Evolutionary conservation across 2,329 filamentous ascomycete genomes (phyloP).

Genomic region (Hypoxylon sp.): DNA sequence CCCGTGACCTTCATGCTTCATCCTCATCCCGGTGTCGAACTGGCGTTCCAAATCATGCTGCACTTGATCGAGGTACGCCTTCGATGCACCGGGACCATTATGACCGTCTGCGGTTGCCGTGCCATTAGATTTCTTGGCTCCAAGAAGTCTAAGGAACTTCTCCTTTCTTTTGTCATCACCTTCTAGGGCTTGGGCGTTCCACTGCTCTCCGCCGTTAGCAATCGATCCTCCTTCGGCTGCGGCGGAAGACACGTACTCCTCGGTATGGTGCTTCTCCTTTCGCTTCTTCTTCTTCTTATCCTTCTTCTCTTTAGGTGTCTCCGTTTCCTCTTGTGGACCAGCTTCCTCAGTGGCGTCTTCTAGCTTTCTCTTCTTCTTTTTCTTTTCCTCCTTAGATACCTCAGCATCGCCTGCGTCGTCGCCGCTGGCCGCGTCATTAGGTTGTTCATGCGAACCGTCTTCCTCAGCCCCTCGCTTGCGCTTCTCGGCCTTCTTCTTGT

Average conservation of each 20-base stretch:
- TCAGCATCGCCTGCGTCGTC: slow-evolving; percentile 39
- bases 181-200: slow-evolving; percentile 68
- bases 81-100: slow-evolving; percentile 39
- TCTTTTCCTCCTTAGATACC: slow-evolving; percentile 47
- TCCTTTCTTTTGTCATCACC: slow-evolving; percentile 66
- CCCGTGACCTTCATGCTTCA: slow-evolving; percentile 67
- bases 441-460: slow-evolving; percentile 34
- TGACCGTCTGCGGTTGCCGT: slow-evolving; percentile 36
- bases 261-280: slow-evolving; percentile 47
- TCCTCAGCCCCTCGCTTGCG: slow-evolving; percentile 50
- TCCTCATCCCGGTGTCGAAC: slow-evolving; percentile 69
- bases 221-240: slow-evolving; percentile 46
- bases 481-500: slow-evolving; percentile 58
- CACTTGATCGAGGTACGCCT: slow-evolving; percentile 49
- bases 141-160: slow-evolving; percentile 72
- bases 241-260: slow-evolving; percentile 45
- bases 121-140: slow-evolving; percentile 62
- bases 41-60: slow-evolving; percentile 70
- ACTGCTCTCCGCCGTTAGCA: slow-evolving; percentile 59
- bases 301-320: slow-evolving; percentile 46
- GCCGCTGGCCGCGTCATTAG: slow-evolving; percentile 27
- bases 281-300: slow-evolving; percentile 51
- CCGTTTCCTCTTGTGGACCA: slow-evolving; percentile 41
- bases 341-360: slow-evolving; percentile 32
- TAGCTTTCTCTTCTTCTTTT: slow-evolving; percentile 53